Evolutionary conservation across 352 stramenopile species (phyloP).

Genomic region (Phytophthora multivora): DNA sequence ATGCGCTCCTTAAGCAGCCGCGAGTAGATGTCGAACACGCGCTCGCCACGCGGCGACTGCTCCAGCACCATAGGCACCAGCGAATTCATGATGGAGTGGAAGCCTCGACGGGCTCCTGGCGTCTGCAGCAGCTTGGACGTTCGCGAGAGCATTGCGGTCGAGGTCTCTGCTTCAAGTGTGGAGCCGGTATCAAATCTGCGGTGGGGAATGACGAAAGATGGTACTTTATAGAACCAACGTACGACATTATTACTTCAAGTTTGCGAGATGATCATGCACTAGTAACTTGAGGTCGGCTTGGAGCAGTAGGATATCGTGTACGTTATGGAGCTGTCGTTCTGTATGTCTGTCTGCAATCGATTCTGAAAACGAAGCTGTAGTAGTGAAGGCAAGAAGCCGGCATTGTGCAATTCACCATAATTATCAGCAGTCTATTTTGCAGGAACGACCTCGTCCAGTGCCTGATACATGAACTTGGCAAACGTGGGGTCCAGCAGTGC

Average conservation of each 20-base stretch:
- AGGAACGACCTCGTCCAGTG: constrained; percentile 60
- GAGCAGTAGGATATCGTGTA: not conserved
- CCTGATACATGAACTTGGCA: constrained; percentile 78
- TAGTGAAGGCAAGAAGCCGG: not conserved
- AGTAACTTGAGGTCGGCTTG: not conserved
- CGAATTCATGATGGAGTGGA: constrained; percentile 67
- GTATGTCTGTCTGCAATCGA: too few species aligned
- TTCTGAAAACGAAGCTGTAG: not conserved
- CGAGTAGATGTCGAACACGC: constrained; percentile 98
- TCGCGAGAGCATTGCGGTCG: constrained; percentile 18
- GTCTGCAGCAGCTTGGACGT: constrained; percentile 14
- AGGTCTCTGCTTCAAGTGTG: constrained; percentile 33
- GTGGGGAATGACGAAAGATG: constrained; percentile 6
- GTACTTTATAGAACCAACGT: not conserved
- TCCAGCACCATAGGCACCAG: constrained; percentile 95
- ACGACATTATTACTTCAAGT: too few species aligned
- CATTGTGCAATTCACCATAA: not conserved
- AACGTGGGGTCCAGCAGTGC: constrained; percentile 72
- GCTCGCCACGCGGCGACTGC: constrained; percentile 91
- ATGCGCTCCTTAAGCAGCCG: constrained; percentile 98
- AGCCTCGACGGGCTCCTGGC: constrained; percentile 35
- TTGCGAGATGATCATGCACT: too few species aligned
- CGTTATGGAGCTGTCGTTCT: not conserved
- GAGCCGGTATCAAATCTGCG: constrained; percentile 16
- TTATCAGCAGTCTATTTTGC: constrained; percentile 24